Evolutionary conservation across 805 yeast species (phyloP).

Genomic region (Sugiyamaella valdiviana): DNA sequence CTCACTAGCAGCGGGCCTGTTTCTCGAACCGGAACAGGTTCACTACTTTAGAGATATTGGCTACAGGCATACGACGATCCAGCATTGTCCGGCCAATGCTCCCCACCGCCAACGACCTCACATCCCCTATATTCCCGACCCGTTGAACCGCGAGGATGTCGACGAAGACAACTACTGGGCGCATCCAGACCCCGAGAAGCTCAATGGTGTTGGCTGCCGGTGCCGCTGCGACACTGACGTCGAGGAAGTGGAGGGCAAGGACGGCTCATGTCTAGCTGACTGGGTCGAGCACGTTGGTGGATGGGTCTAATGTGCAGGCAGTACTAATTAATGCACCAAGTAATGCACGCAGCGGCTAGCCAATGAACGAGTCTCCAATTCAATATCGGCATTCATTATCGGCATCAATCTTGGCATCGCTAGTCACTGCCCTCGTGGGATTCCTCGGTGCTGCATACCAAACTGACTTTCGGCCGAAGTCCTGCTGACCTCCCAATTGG

Average conservation of each 20-base stretch:
- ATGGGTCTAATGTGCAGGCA: conserved; percentile 21
- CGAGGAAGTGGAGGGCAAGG: conserved; percentile 30
- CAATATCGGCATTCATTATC: too few species aligned
- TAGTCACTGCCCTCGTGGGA: too few species aligned
- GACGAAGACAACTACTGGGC: conserved; percentile 37
- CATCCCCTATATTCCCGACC: conserved; percentile 33
- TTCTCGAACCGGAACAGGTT: conserved; percentile 59
- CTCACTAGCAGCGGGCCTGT: conserved; percentile 76
- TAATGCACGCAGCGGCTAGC: too few species aligned
- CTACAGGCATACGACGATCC: conserved; percentile 70
- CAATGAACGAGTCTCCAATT: too few species aligned
- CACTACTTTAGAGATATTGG: conserved; percentile 95
- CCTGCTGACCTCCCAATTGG: too few species aligned
- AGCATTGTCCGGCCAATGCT: conserved; percentile 76
- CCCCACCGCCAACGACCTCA: conserved; percentile 42
- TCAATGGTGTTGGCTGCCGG: conserved; percentile 71
- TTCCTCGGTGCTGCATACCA: too few species aligned
- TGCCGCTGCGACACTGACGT: conserved; percentile 64
- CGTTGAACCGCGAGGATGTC: conserved; percentile 28
- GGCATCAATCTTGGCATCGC: too few species aligned
- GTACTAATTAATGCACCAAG: too few species aligned
- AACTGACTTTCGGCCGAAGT: too few species aligned
- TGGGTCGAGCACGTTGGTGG: conserved; percentile 33
- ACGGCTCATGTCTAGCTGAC: conserved; percentile 29
- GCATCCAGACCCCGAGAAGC: conserved; percentile 33